Evolutionary conservation across 768 basidiomycete species (phyloP), one percentile per base, ranked within the genome.

Genomic region (Leccinum variicolor): DNA sequence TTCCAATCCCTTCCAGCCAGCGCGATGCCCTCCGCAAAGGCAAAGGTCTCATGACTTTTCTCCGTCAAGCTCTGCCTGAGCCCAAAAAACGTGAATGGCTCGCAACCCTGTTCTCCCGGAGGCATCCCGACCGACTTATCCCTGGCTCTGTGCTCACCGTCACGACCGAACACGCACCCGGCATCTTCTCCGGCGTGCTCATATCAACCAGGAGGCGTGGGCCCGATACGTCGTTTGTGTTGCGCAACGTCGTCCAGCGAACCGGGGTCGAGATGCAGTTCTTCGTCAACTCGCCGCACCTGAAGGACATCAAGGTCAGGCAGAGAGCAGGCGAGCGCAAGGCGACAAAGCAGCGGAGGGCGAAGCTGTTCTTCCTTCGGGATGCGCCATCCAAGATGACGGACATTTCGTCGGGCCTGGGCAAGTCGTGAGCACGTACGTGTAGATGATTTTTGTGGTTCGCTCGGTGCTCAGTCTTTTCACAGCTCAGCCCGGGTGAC

Each of bases 261-360:
- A 92, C 89, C 13, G 95, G 94, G 13, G 89, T 97, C 39, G 96
- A 98, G 79, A 88, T 92, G 88, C 89, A 88, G 67, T 90, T 92
- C 76, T 94, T 88, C 71, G 84, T 87, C 62, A 85, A 84, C 67
- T 91, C 89, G 52, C 95, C 96, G 28, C 83, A 92, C 68, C 66
- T 98, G 73, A 92, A 91, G 79, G 86, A 89, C 55, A 89, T 98
- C 74, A 86, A 86, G 74, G 76, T 98, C 58, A 75, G 94, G 58
- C 81, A 84, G 73, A 77, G 75, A 62, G 86, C 88, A 55, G 73
- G 74, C 19, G 66, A 63, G n/a, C 69, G 72, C 33, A 74, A 66
- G 60, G 81, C 81, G 6, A 81, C 79, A 58, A 81, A 81, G 59
- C 75, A 85, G 63, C 84, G 88, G 80, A 77, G 84, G 64, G 90